Percentiles rank a stretch among this genome's conserved stretches.
Conservation (phyloP, 805 yeast genomes). For the Candida morakotiae region DNA sequence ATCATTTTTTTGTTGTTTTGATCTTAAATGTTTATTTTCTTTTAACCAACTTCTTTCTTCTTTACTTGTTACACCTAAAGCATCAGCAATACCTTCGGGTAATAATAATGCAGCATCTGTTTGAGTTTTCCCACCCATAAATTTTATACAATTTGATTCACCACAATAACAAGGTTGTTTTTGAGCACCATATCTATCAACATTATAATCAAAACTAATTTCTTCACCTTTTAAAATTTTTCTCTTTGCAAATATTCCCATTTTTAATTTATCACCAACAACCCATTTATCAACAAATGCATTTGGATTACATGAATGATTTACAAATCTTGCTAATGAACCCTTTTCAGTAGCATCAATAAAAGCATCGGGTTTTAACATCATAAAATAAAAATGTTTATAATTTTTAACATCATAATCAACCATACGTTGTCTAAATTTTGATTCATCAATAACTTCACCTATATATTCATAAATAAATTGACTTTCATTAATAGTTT, state of each 20-base stretch:
- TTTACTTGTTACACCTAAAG: constrained; percentile 67
- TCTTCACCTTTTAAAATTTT: constrained; percentile 76
- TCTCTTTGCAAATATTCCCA: constrained; percentile 93
- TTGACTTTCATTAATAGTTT: constrained; percentile 51
- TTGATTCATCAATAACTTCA: constrained; percentile 79
- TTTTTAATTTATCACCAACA: constrained; percentile 80
- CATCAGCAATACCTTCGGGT: constrained; percentile 81
- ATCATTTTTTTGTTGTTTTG: constrained; percentile 50
- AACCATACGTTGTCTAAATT: constrained; percentile 71
- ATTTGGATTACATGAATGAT: constrained; percentile 94
- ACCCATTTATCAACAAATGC: constrained; percentile 97
- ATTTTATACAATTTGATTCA: constrained; percentile 85
- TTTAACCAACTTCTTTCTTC: constrained; percentile 72
- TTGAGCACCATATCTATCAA: constrained; percentile 92
- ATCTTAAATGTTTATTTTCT: constrained; percentile 47
- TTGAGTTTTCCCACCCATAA: constrained; percentile 95
- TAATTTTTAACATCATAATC: constrained; percentile 65
- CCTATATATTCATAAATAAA: constrained; percentile 92
- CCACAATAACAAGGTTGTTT: constrained; percentile 96
- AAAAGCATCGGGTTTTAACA: constrained; percentile 88
- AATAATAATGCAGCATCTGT: constrained; percentile 83
- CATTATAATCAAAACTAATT: constrained; percentile 88
- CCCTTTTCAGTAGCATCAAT: constrained; percentile 94
- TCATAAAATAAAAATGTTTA: constrained; percentile 91
- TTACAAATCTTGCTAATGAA: constrained; percentile 84